Evolutionary conservation across 2,329 filamentous ascomycete genomes (phyloP).

Genomic region (Blumeria hordei): DNA sequence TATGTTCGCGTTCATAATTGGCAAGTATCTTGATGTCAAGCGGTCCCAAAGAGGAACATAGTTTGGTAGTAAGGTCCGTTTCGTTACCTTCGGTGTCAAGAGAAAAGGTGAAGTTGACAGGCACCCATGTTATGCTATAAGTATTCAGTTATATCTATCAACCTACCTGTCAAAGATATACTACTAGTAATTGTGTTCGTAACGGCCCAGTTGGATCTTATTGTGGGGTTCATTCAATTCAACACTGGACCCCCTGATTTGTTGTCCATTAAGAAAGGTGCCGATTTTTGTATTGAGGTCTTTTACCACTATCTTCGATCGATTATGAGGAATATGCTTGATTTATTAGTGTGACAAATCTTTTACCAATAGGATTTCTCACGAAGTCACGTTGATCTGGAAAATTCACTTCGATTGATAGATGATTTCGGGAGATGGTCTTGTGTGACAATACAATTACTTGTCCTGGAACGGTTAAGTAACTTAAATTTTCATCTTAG

Average conservation of each 20-base stretch:
- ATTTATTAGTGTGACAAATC: background rate
- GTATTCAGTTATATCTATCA: background rate
- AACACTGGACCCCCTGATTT: constrained; percentile 37
- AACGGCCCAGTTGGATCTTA: constrained; percentile 47
- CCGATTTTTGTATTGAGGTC: constrained; percentile 72
- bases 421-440: constrained; percentile 70
- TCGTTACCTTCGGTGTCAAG: constrained; percentile 48
- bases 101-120: constrained; percentile 60
- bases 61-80: constrained; percentile 33
- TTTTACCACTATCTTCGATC: constrained; percentile 47
- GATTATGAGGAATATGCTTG: constrained; percentile 13
- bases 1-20: constrained; percentile 44
- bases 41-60: constrained; percentile 46
- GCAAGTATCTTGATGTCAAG: constrained; percentile 71
- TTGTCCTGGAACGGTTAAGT: constrained; percentile 19
- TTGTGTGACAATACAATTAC: constrained; percentile 51
- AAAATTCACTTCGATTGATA: constrained; percentile 46
- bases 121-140: constrained; percentile 49
- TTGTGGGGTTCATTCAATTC: constrained; percentile 33
- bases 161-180: constrained; percentile 1
- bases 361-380: constrained; percentile 13
- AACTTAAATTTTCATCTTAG: too few species aligned
- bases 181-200: constrained; percentile 36
- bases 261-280: constrained; percentile 50
- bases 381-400: constrained; percentile 45